Percentiles rank a stretch among this genome's conserved stretches.
These are phyloP conservation scores for Parastagonospora nodorum DNA, from an alignment of 2,329 filamentous ascomycete genomes.

Conservation along the genomic window DNA sequence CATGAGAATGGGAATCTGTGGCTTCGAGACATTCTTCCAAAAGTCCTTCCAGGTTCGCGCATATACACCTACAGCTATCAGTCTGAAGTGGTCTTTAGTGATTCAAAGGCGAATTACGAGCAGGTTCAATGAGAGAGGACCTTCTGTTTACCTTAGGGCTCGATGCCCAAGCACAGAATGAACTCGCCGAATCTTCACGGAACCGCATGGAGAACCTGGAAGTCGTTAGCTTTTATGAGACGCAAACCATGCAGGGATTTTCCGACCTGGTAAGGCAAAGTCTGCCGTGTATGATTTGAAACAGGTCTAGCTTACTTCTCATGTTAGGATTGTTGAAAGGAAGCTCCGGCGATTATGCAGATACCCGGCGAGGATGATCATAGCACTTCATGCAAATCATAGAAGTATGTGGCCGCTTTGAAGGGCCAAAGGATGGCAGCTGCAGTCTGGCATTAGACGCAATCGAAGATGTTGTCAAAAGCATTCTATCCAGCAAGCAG, in stretches of 20 bases:
- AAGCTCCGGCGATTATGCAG: conserved; percentile 22
- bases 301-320: too few species aligned
- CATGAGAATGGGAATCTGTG: too few species aligned
- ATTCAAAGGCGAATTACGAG: too few species aligned
- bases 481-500: conserved; percentile 10
- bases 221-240: conserved; percentile 24
- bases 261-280: conserved; percentile 16
- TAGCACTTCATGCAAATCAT: conserved; percentile 24
- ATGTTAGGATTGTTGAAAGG: conserved; percentile 29
- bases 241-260: conserved; percentile 8
- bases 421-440: conserved; percentile 10
- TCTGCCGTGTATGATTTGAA: conserved; percentile 5
- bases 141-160: conserved; percentile 17
- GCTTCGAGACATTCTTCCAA: too few species aligned
- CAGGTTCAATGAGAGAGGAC: conserved; percentile 17
- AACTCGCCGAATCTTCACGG: conserved; percentile 17
- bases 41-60: too few species aligned
- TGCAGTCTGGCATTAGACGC: conserved; percentile 7
- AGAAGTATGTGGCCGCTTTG: conserved; percentile 27
- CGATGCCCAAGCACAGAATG: conserved; percentile 12
- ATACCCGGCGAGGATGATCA: conserved; percentile 19
- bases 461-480: conserved; percentile 13
- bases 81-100: too few species aligned
- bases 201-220: conserved; percentile 11
- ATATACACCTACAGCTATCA: too few species aligned